Base-by-base conservation (phyloP, 148 eudicot genomes). In the Salicornia ramosissima region DNA sequence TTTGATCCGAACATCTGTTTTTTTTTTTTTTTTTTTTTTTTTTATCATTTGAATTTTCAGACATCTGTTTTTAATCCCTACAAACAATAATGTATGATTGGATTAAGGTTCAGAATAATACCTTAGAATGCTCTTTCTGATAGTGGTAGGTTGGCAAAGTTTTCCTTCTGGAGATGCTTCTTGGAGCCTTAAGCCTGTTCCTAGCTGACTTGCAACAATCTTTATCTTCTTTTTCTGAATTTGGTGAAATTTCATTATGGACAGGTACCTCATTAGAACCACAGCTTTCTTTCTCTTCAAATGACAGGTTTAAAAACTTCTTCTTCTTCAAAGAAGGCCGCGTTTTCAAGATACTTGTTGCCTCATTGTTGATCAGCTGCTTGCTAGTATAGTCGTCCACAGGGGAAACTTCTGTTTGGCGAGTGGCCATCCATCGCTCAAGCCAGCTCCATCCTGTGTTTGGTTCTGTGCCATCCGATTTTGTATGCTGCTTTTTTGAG, bases 341-440 rank as follows among this genome's bases (percentile, higher is more conserved):
- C 70, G 64, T 74, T 72, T 79, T 82, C 11, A 58, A 65, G 22
- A 60, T 62, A 33, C 30, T 69, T 25, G 75, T 53, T 70, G 33
- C 59, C 55, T 76, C 74, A 45, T 69, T 63, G 18, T 40, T 40
- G 67, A 22, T 83, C 26, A 74, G 54, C 81, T 79, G 82, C 64
- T 81, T 80, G 73, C 50, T 80, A 61, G 70, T 50, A 28, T 61
- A 52, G 63, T 72, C 79, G 36, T 86, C 88, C 1, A 71, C 73
- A 15, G 79, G 64, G 28, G 78, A 67, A 59, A 62, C 78, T 59
- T 90, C 91, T 25, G 83, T 80, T 65, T 78, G 78, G 2, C 94
- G 87, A 63, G 97, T 85, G 42, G 94, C 97, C 97, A 90, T 90
- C 97, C 97, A 90, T 47, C 97, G 80, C 78, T 90, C 97, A 0